Conservation (phyloP, 768 basidiomycete species). For the Amanita pseudoporphyria region DNA sequence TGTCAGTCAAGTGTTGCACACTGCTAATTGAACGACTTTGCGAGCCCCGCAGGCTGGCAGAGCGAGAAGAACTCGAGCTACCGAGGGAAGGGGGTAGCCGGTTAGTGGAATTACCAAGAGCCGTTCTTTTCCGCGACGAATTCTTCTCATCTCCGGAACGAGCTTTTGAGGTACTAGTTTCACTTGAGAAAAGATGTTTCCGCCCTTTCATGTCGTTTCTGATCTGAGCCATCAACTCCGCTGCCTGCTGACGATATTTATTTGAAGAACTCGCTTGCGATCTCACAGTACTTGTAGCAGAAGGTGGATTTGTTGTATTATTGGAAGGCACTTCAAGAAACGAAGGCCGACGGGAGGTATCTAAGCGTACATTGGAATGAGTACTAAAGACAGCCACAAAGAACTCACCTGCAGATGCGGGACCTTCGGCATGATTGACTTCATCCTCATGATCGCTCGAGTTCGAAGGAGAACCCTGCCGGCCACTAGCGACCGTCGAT, state of each 20-base stretch:
- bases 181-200: conserved; percentile 63
- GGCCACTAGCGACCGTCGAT: conserved; percentile 46
- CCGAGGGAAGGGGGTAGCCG: neutral
- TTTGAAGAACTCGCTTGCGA: conserved; percentile 36
- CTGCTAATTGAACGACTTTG: neutral
- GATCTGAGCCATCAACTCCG: conserved; percentile 78
- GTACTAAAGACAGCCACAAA: neutral
- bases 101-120: conserved; percentile 1
- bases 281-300: conserved; percentile 21
- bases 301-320: conserved; percentile 18
- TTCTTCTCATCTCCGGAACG: conserved; percentile 7
- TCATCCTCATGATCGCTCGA: conserved; percentile 8
- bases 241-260: conserved; percentile 68
- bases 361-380: conserved; percentile 11
- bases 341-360: conserved; percentile 21
- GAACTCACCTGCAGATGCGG: conserved; percentile 15
- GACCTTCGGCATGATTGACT: conserved; percentile 7
- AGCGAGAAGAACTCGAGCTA: neutral
- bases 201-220: conserved; percentile 67
- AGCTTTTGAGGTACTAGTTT: conserved; percentile 25
- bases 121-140: neutral
- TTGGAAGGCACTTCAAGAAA: conserved; percentile 24
- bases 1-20: neutral
- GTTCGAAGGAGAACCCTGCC: conserved; percentile 12
- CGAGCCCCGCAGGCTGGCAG: neutral